Evolutionary conservation across 257 asterid genomes (phyloP).

Genomic region (Solanum clarkiae): DNA sequence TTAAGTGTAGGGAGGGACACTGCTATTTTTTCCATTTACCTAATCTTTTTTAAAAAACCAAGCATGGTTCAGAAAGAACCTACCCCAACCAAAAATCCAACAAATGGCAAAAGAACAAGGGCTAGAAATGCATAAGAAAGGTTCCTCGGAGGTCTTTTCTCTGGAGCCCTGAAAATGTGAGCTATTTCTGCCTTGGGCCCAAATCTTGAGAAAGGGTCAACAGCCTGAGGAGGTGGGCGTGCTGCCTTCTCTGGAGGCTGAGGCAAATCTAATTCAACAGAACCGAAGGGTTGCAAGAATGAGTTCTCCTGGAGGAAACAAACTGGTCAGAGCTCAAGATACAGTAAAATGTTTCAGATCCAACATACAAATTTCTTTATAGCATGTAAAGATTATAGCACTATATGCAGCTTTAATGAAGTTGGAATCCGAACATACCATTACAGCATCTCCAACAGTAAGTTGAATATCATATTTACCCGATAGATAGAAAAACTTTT

Average conservation of each 20-base stretch:
- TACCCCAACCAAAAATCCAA: constrained; percentile 93
- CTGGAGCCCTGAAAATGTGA: constrained; percentile 87
- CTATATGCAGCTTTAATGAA: neutral
- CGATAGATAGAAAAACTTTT: constrained; percentile 75
- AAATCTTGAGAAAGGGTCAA: constrained; percentile 60
- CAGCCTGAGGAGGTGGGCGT: constrained; percentile 77
- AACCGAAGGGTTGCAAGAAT: constrained; percentile 66
- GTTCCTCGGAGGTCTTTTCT: constrained; percentile 68
- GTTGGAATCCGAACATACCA: constrained; percentile 39
- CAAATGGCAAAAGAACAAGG: constrained; percentile 60
- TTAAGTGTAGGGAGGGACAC: neutral
- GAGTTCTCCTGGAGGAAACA: constrained; percentile 74
- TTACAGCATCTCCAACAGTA: constrained; percentile 77
- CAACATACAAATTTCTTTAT: neutral
- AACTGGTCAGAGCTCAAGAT: neutral
- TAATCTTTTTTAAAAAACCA: neutral
- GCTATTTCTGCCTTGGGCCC: constrained; percentile 86
- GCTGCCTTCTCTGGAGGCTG: constrained; percentile 87
- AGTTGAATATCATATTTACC: constrained; percentile 83
- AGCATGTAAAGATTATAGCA: neutral
- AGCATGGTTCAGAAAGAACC: neutral
- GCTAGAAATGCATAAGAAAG: constrained; percentile 76
- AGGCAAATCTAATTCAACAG: constrained; percentile 75
- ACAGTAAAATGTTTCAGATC: neutral
- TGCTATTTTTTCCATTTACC: neutral